Percentiles rank a stretch among this genome's conserved stretches.
Conservation (phyloP, 1,284 basidiomycete genomes). For the Cutaneotrichosporon sp. region DNA sequence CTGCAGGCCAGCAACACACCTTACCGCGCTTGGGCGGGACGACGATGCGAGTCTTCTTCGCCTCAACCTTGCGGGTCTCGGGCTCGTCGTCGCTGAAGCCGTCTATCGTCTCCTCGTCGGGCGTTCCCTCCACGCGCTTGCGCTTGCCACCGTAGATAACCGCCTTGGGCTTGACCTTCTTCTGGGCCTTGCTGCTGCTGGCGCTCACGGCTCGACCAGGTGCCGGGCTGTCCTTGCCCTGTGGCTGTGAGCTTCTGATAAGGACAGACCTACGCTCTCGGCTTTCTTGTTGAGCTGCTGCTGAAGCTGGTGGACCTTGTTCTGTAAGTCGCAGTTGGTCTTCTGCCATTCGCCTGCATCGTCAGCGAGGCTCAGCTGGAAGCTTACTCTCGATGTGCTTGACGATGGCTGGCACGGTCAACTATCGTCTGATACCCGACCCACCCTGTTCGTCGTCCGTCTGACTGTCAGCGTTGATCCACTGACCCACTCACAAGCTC, state of each 20-base stretch:
- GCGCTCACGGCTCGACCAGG: not conserved
- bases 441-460: not conserved
- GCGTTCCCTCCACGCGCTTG: not conserved
- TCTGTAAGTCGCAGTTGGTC: not conserved
- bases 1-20: not conserved
- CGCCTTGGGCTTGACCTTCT: not conserved
- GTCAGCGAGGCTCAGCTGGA: not conserved
- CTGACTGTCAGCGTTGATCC: not conserved
- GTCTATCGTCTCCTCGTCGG: not conserved
- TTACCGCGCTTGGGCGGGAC: not conserved
- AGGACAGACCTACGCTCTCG: not conserved
- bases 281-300: not conserved
- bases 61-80: not conserved
- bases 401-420: not conserved
- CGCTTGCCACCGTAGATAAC: not conserved
- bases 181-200: not conserved
- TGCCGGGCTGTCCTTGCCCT: not conserved
- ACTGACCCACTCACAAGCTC: not conserved
- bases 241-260: not conserved
- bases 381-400: not conserved
- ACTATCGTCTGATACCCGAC: not conserved
- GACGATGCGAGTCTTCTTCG: not conserved
- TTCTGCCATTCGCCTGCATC: not conserved
- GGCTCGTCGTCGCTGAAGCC: not conserved
- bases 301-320: constrained; percentile 3